Percentiles rank a stretch among this genome's conserved stretches.
Conservation (phyloP, 2,329 filamentous ascomycete species). For the Colletotrichum orchidophilum region DNA sequence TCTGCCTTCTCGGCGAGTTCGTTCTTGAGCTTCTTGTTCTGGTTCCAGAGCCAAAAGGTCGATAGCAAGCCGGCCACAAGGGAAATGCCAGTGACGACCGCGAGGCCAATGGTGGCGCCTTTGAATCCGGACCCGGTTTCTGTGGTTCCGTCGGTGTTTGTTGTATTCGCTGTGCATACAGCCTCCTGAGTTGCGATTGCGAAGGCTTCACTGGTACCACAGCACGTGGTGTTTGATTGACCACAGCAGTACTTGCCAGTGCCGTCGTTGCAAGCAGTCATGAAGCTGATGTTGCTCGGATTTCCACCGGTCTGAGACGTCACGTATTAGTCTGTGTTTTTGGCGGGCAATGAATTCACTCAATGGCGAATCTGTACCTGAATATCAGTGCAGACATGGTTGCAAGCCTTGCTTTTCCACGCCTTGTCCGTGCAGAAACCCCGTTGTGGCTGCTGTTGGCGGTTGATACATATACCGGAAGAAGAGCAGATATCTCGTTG, state of each 20-base stretch:
- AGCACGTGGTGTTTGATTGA: slow-evolving; percentile 40
- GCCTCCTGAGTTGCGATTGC: slow-evolving; percentile 36
- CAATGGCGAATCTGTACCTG: slow-evolving; percentile 32
- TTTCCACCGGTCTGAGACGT: background rate
- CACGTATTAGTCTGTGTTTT: background rate
- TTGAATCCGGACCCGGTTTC: slow-evolving; percentile 28
- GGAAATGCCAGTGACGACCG: slow-evolving; percentile 36
- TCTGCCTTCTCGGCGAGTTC: slow-evolving; percentile 22
- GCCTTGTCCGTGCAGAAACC: slow-evolving; percentile 44
- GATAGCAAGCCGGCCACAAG: slow-evolving; percentile 30
- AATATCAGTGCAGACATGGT: slow-evolving; percentile 40
- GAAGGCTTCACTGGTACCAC: slow-evolving; percentile 39
- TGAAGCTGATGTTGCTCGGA: slow-evolving; percentile 13
- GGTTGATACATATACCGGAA: slow-evolving; percentile 41
- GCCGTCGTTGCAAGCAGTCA: slow-evolving; percentile 36
- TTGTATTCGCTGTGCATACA: slow-evolving; percentile 32
- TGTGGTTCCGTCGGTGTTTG: slow-evolving; percentile 6
- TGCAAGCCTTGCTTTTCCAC: slow-evolving; percentile 43
- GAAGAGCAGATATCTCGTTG: slow-evolving; percentile 41
- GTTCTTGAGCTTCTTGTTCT: slow-evolving; percentile 36
- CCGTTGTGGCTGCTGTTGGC: slow-evolving; percentile 36
- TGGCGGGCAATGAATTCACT: too few species aligned
- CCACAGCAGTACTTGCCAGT: slow-evolving; percentile 45
- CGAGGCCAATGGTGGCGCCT: slow-evolving; percentile 40
- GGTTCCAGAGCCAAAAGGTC: slow-evolving; percentile 35